These are phyloP conservation scores for Marasmius oreades DNA, from an alignment of 1,284 basidiomycete genomes.

Conservation along the genomic window DNA sequence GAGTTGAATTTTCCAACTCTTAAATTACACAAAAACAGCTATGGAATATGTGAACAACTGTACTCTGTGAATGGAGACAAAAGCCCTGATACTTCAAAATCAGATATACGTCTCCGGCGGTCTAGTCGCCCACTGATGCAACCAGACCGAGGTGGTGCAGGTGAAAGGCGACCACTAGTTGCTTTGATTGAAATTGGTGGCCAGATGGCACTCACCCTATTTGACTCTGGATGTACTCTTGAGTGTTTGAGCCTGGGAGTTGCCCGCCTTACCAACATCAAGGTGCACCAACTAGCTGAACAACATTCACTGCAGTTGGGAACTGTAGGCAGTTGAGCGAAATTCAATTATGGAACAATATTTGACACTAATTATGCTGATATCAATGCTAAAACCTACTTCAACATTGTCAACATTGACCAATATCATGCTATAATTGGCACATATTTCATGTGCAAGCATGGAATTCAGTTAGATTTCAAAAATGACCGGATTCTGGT, in stretches of 20 bases:
- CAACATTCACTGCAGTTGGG: conserved; percentile 15
- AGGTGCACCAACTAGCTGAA: conserved; percentile 7
- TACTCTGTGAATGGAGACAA: background rate
- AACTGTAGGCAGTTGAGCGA: conserved; percentile 12
- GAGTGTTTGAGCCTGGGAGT: conserved; percentile 11
- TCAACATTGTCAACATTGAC: conserved; percentile 30
- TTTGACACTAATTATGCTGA: conserved; percentile 15
- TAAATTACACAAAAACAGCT: background rate
- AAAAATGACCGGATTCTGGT: conserved; percentile 14
- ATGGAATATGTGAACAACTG: background rate
- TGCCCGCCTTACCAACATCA: conserved; percentile 5
- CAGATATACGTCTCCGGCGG: background rate
- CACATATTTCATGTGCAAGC: conserved; percentile 23
- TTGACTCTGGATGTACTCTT: conserved; percentile 15
- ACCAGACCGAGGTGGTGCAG: background rate
- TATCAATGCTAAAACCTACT: conserved; percentile 18
- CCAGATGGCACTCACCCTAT: conserved; percentile 5
- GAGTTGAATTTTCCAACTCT: background rate
- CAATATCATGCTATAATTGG: conserved; percentile 29
- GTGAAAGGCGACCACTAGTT: conserved; percentile 3
- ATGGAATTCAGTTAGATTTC: conserved; percentile 26
- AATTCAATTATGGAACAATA: conserved; percentile 12
- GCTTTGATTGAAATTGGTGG: conserved; percentile 8
- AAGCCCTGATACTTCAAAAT: background rate
- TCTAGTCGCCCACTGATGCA: background rate